Percentiles rank a stretch among this genome's conserved stretches.
Conservation (phyloP, 192 early-diverging fungal species). For the Cetraspora pellucida region DNA sequence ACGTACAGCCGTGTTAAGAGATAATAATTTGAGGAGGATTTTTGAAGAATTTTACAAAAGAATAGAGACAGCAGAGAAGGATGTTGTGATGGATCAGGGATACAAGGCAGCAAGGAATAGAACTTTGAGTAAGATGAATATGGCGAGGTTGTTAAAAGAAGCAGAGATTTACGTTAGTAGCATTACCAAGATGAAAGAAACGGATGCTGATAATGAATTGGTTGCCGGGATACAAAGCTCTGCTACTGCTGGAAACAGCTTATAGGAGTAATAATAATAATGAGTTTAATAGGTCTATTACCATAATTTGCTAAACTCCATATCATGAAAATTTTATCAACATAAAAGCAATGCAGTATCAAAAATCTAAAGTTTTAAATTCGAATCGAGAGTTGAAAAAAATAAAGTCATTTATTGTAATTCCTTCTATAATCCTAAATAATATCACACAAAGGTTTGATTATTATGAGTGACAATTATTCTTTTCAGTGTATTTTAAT, state of each 20-base stretch:
- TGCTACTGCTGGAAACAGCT: not conserved
- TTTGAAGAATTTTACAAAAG: slow-evolving; percentile 26
- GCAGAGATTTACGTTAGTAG: slow-evolving; percentile 21
- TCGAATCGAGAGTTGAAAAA: too few species aligned
- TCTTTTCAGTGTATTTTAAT: too few species aligned
- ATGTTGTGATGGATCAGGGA: not conserved
- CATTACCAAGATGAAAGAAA: slow-evolving; percentile 19
- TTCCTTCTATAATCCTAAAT: too few species aligned
- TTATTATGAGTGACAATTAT: too few species aligned
- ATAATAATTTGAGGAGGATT: slow-evolving; percentile 11
- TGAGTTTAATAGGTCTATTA: too few species aligned
- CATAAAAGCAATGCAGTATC: too few species aligned
- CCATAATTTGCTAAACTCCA: too few species aligned
- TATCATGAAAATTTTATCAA: too few species aligned
- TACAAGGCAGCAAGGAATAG: slow-evolving; percentile 8
- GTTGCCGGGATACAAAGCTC: not conserved
- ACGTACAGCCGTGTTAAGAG: slow-evolving; percentile 15
- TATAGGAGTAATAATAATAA: too few species aligned
- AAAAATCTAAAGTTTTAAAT: too few species aligned
- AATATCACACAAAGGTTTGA: too few species aligned
- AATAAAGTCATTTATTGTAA: too few species aligned
- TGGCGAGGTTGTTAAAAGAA: slow-evolving; percentile 14
- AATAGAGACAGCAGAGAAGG: not conserved
- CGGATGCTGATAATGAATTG: not conserved
- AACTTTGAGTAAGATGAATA: slow-evolving; percentile 5